Base-by-base conservation (phyloP, 2,329 filamentous ascomycete genomes). In the Cercospora citrullina region DNA sequence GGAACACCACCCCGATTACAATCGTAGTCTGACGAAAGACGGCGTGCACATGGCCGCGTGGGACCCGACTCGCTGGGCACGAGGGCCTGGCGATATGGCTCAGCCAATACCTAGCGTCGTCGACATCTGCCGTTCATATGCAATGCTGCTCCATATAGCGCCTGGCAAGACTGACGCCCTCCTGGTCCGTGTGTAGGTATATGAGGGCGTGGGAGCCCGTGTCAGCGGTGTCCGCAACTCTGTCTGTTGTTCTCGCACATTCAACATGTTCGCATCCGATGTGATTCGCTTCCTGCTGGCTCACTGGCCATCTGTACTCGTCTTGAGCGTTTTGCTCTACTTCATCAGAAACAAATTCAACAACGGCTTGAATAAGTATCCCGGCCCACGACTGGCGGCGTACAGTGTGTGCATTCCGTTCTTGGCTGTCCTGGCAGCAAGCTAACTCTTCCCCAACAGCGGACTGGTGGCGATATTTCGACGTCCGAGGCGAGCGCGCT, bases 381-480 rank as follows among this genome's bases (percentile, higher is more conserved):
- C 92, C 0, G 92, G 91, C 0, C 91, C 89, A 0, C 83, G 89
- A 65, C 75, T 92, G 51, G 92, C 91, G 21, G 89, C 81, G 4
- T 83, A 87, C 64, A 91, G 55, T 59, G 36, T 14, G 55, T 59
- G 55, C 55, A 59, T 28, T 12, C 6, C 8, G 6, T 12, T n/a
- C n/a, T 8, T n/a, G n/a, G n/a, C 16, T 7, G 3, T 23, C 16
- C 48, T 14, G 12, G 26, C 3, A 28, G 16, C 14, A 28, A 28
- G 48, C 48, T 55, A 6, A 55, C 48, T 26, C 55, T 21, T 31
- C 31, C n/a, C 28, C n/a, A 58, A 26, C 12, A 55, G 55, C 89
- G 12, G 87, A 94, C 75, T 89, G 87, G 84, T 94, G 91, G 91
- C 84, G 91, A 21, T 87, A 93, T 70, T 84, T 85, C 74, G 90